Base-by-base conservation (phyloP, 768 basidiomycete species). In the Pleurotus tuoliensis region DNA sequence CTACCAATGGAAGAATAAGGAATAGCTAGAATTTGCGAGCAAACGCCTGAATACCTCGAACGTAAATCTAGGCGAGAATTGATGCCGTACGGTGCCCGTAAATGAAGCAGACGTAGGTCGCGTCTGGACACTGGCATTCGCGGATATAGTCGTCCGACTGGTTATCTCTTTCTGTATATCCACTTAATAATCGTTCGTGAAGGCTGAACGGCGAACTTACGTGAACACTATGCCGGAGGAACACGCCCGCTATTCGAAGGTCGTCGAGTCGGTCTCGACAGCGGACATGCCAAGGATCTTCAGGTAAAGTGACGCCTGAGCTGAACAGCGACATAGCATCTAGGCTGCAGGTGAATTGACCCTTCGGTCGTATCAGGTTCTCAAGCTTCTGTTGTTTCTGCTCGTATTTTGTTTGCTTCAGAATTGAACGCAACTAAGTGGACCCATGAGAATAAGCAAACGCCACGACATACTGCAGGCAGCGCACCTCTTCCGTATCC, bases 81-180 rank as follows among this genome's bases (percentile, higher is more conserved):
- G 88, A 68, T 93, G 87, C 56, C 80, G 82, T 47, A 94, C 69
- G 2, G 90, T 90, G 38, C 88, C 90, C 22, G 82, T 65, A 39
- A 94, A 53, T 54, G 47, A 49, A 51, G 48, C 44, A 52, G 45
- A 59, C 61, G 25, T 52, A 11, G 62, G 51, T 7, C 39, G 51
- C 18, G 38, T 53, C 25, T 53, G 51, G 20, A 53, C 37, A 18
- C 41, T 34, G 4, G 51, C 51, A 8, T 16, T 53, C 9, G 51
- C 51, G 15, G 67, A 61, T 6, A 81, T 18, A 43, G 69, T 69
- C 2, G 83, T 85, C 44, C 75, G 75, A 16, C 77, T 69, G 39
- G 68, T 72, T 47, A 87, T 49, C 39, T 69, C 71, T 70, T 72
- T 83, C 86, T 87, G 27, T n/a, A 34, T 9, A 34, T 34, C 30